Percentiles rank a stretch among this genome's conserved stretches.
phyloP scores from a whole-genome alignment of 257 asterid species.

The Solanum megistacrolobum region DNA sequence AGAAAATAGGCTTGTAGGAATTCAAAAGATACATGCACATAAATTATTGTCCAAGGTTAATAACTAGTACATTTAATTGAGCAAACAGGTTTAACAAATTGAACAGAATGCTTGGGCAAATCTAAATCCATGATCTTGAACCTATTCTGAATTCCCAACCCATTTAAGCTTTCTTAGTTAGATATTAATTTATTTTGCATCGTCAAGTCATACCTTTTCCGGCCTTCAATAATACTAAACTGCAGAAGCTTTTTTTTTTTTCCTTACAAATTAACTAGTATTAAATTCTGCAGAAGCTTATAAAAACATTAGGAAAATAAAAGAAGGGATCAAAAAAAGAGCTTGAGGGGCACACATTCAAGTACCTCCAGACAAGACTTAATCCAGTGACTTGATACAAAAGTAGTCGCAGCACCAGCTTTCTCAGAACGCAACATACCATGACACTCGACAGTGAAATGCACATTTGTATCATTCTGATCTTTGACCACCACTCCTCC shows the following conservation, averaged over 20 bases:
- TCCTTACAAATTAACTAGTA: no score
- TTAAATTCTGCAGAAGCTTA: background rate
- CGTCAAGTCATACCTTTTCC: background rate
- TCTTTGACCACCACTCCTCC: conserved; percentile 72
- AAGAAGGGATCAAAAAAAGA: background rate
- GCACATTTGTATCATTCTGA: conserved; percentile 35
- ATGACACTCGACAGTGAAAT: conserved; percentile 74
- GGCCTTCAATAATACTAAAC: background rate
- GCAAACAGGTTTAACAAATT: background rate
- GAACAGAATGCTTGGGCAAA: background rate
- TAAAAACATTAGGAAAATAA: background rate
- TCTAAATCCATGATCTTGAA: background rate
- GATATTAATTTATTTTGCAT: background rate
- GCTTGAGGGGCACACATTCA: background rate
- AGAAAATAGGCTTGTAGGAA: background rate
- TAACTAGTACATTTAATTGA: background rate
- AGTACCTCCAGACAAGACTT: conserved; percentile 77
- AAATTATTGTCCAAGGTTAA: background rate
- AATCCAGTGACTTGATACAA: conserved; percentile 86
- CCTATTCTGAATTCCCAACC: background rate
- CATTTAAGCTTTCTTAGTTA: background rate
- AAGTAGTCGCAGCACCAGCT: conserved; percentile 22
- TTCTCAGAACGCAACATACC: conserved; percentile 37
- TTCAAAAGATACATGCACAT: background rate
- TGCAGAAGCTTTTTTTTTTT: background rate